phyloP scores from a whole-genome alignment of 768 basidiomycete genomes.

The Boletus sensibilis region DNA sequence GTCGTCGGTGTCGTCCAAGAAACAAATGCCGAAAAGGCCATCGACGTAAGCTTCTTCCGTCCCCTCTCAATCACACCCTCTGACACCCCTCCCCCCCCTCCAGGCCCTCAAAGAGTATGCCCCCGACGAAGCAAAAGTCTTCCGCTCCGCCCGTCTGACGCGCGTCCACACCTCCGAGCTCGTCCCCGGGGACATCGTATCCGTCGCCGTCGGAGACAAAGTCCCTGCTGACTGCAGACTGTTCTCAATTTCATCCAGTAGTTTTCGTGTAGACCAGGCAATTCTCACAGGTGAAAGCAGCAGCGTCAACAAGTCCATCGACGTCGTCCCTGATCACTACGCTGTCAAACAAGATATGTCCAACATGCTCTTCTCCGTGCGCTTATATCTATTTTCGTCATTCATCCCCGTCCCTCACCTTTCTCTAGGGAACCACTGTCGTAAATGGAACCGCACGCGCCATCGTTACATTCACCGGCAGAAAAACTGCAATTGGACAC shows the following conservation, averaged over 20 bases:
- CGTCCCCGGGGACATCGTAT: conserved; percentile 92
- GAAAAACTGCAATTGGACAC: conserved; percentile 89
- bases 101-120: conserved; percentile 97
- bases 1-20: conserved; percentile 97
- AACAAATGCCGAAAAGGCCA: conserved; percentile 93
- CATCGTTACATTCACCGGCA: conserved; percentile 83
- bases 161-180: conserved; percentile 86
- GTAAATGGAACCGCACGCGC: conserved; percentile 91
- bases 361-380: conserved; percentile 93
- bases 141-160: conserved; percentile 65
- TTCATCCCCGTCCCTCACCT: background rate
- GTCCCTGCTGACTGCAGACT: conserved; percentile 94
- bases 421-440: conserved; percentile 82
- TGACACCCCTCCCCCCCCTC: background rate
- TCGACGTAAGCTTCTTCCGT: conserved; percentile 70
- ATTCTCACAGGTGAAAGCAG: conserved; percentile 93
- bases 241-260: conserved; percentile 85
- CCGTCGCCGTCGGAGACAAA: conserved; percentile 90
- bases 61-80: background rate
- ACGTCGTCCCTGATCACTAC: conserved; percentile 62
- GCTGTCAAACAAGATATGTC: conserved; percentile 99
- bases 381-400: background rate
- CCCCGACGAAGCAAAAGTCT: conserved; percentile 91
- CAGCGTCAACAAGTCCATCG: conserved; percentile 80
- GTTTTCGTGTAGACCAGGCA: conserved; percentile 94